Evolutionary conservation across 306 rosid species (phyloP).

Genomic region (Malus asiatica): DNA sequence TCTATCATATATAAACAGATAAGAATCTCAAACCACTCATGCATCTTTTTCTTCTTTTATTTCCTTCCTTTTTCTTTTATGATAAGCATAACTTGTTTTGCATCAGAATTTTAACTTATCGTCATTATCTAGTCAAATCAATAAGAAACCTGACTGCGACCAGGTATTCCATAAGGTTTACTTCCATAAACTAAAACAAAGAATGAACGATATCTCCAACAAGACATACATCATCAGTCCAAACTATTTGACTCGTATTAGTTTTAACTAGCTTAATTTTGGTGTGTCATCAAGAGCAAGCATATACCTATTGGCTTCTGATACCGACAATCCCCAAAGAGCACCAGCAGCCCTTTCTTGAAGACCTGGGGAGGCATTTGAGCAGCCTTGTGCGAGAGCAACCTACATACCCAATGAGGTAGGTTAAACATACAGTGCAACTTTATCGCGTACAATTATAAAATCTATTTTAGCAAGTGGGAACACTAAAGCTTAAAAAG

Average conservation of each 20-base stretch:
- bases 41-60: neutral
- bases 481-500: neutral
- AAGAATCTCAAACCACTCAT: neutral
- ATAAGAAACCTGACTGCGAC: neutral
- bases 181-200: neutral
- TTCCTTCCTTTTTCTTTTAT: neutral
- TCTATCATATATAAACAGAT: neutral
- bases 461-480: neutral
- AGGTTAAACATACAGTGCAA: conserved; percentile 17
- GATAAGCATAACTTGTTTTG: neutral
- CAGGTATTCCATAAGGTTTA: neutral
- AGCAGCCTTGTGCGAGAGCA: conserved; percentile 93
- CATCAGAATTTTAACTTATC: neutral
- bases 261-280: neutral
- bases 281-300: neutral
- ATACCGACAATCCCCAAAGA: conserved; percentile 98
- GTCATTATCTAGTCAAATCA: neutral
- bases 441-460: neutral
- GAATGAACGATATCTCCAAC: neutral
- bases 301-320: conserved; percentile 91
- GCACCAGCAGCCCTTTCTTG: conserved; percentile 99
- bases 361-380: conserved; percentile 97
- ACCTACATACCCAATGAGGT: conserved; percentile 52
- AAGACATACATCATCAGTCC: neutral
- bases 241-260: neutral